Evolutionary conservation across 495 filamentous ascomycete species (phyloP).

Genomic region (Cetradonia linearis): DNA sequence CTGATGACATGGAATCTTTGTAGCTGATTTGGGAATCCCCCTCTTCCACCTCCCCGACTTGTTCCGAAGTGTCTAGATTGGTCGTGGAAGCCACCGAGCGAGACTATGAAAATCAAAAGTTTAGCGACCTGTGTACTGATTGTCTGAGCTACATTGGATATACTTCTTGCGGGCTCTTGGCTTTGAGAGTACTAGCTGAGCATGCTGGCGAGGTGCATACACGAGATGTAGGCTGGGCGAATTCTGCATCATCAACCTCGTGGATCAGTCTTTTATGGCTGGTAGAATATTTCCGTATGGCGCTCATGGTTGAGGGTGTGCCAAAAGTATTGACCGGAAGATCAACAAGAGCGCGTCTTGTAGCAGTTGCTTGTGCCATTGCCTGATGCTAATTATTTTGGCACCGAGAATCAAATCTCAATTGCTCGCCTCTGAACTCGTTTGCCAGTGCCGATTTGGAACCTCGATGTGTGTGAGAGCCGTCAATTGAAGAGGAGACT

Average conservation of each 20-base stretch:
- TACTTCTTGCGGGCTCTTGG: neutral
- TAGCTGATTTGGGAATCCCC: conserved; percentile 19
- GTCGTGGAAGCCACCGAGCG: neutral
- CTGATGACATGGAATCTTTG: conserved; percentile 17
- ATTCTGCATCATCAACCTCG: conserved; percentile 17
- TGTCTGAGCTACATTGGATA: neutral
- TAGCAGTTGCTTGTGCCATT: conserved; percentile 17
- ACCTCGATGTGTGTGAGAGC: neutral
- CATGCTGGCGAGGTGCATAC: conserved; percentile 5
- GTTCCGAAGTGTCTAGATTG: neutral
- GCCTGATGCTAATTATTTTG: neutral
- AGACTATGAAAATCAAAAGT: neutral
- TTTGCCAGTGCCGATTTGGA: neutral
- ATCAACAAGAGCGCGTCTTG: conserved; percentile 22
- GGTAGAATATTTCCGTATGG: neutral
- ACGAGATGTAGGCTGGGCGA: conserved; percentile 9
- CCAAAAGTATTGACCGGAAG: conserved; percentile 23
- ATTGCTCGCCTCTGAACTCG: neutral
- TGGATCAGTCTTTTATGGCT: conserved; percentile 19
- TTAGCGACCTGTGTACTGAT: neutral
- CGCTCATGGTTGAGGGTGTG: conserved; percentile 6
- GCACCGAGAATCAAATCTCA: neutral
- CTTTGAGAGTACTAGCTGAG: conserved; percentile 5
- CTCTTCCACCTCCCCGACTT: conserved; percentile 11
- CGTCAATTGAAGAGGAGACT: neutral